A percentile compares a stretch with the other conserved stretches of the same genome.
phyloP scores from a whole-genome alignment of 345 rosid species.

The Bruguiera gymnorhiza region DNA sequence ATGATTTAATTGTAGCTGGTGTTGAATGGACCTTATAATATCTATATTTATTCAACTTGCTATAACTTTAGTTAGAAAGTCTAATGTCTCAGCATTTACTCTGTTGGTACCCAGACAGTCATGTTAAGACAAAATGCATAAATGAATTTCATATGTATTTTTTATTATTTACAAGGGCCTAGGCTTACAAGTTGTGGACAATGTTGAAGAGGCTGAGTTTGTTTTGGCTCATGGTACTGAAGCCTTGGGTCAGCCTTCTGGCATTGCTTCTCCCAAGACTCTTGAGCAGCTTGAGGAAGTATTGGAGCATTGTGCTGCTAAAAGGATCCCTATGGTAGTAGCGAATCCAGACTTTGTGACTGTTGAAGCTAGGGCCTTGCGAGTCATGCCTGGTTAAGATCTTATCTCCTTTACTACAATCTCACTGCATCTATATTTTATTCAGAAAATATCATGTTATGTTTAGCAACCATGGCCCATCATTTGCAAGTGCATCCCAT shows the following conservation, averaged over 20 bases:
- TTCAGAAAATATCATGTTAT: background rate
- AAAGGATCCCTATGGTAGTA: conserved; percentile 83
- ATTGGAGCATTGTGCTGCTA: conserved; percentile 64
- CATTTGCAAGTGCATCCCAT: background rate
- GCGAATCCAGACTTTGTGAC: conserved; percentile 95
- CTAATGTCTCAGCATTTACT: background rate
- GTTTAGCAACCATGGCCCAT: background rate
- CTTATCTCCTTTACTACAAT: conserved; percentile 13
- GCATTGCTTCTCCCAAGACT: conserved; percentile 45
- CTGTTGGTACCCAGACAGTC: too few species aligned
- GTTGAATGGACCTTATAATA: background rate
- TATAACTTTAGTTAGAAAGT: background rate
- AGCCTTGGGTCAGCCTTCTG: conserved; percentile 79
- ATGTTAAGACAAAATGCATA: too few species aligned
- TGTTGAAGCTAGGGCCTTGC: conserved; percentile 80
- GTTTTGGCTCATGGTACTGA: conserved; percentile 87
- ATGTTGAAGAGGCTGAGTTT: conserved; percentile 82
- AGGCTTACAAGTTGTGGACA: conserved; percentile 64
- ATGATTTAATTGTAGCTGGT: background rate
- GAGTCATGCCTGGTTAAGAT: conserved; percentile 79
- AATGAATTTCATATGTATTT: background rate
- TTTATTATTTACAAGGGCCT: conserved; percentile 46
- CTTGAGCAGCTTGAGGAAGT: conserved; percentile 77
- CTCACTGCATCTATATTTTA: background rate
- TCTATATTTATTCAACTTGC: conserved; percentile 2